Base-by-base conservation (phyloP, 2,329 filamentous ascomycete genomes). In the Alternaria solani region DNA sequence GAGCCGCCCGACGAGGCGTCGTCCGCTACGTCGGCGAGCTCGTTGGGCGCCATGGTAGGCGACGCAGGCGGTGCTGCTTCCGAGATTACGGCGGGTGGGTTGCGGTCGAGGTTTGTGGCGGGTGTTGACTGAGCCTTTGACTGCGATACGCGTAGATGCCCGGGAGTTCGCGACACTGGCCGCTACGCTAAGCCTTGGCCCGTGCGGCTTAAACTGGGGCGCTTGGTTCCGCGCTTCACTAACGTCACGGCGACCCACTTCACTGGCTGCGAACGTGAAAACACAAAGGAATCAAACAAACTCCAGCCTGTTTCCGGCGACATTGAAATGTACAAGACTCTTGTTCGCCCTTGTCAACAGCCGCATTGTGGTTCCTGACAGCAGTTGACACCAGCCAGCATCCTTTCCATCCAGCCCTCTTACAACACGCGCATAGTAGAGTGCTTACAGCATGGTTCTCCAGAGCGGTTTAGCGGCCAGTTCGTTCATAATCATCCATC, bases 1-100 rank as follows among this genome's bases (percentile, higher is more conserved):
- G 69, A 69, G 67, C 71, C 72, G 65, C 68, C 68, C 61, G 69
- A 62, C 66, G 71, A 67, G 61, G 72, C 66, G 55, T 74, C 73
- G 65, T 75, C 74, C 66, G 60, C 58, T 51, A 63, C 60, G 42
- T 70, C 71, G 60, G 73, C 69, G 62, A 66, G 73, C 66, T 72
- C 70, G 70, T 68, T 66, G 65, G 67, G 68, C 71, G 72, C 67
- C 69, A 74, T 71, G 60, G 39, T 65, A 57, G 69, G 68, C 69
- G 65, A 59, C 66, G 68, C 70, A 70, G 67, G 69, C 63, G 66
- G 63, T 65, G 61, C 71, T 73, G 69, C 67, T 69, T 66, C 66
- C 67, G 52, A 39, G 48, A 48, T 20, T 44, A 49, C 49, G 51
- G 60, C 57, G 51, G 58, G n/a, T 2, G 28, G 53, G 47, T 26